Evolutionary conservation across 305 asterid genomes (phyloP), one percentile per base, ranked within the genome.

Genomic region (Fraxinus nigra): DNA sequence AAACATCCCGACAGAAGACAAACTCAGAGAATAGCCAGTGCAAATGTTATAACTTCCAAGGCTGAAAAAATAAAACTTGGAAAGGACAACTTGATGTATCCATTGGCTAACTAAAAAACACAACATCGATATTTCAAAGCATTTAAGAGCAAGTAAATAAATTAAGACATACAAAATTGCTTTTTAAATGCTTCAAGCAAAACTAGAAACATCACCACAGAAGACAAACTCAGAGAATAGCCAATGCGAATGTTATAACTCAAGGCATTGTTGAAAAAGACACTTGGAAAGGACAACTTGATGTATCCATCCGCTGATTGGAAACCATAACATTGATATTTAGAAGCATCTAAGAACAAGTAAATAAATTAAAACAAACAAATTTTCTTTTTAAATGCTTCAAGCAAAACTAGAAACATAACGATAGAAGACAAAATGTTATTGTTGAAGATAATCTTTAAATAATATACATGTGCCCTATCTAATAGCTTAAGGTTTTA

Each of bases 101-200:
- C 14, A 56, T 56, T 56, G 67, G 74, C 78, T 56, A 35, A 56
- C 67, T 7, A 7, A 72, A 33, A 72, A 6, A 1, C 26, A 1
- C 7, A 33, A 22, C 43, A 33, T 72, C 26, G 69, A 73, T 7
- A 77, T 43, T 28, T 48, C 24, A 33, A 69, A n/a, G 59, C 14
- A 70, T 40, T 34, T 5, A 67, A 28, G 79, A 24, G 82, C 69
- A 24, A 32, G 24, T 72, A 32, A 76, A 79, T 24, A 24, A 33
- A 51, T 48, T 34, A 82, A 70, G 32, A 43, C 32, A 22, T 13
- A n/a, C 13, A 63, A 46, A 78, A 18, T 5, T 33, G 40, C 14
- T 77, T 26, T 37, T 72, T 37, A 26, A 32, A 65, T 18, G 81
- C 59, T 78, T 82, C 82, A 75, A 81, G 80, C 76, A 74, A 20